A percentile compares a stretch with the other conserved stretches of the same genome.
Evolutionary conservation across 208 protist species (phyloP).

Genomic region (Eutreptiella sp.): DNA sequence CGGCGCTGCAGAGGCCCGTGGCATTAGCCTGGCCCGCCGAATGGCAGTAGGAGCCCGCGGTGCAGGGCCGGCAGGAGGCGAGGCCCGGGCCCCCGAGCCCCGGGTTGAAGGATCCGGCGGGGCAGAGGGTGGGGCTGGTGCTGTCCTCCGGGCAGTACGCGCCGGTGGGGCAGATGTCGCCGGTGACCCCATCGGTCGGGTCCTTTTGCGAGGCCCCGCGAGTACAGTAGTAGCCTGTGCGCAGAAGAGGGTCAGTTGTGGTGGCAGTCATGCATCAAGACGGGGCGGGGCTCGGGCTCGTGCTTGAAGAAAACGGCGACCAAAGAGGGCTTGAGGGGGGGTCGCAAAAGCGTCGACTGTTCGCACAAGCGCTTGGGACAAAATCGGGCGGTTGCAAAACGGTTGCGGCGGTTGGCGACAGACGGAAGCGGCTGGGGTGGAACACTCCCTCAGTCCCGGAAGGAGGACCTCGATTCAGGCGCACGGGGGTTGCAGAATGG

Average conservation of each 20-base stretch:
- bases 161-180: conserved; percentile 34
- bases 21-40: conserved; percentile 17
- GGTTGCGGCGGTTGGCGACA: no score
- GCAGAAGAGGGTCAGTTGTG: no score
- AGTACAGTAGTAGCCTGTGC: conserved; percentile 39
- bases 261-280: no score
- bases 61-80: conserved; percentile 33
- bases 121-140: conserved; percentile 29
- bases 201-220: not conserved
- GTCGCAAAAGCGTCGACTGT: not conserved
- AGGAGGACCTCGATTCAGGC: conserved; percentile 25
- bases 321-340: conserved; percentile 4
- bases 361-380: no score
- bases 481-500: not conserved
- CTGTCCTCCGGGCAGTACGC: conserved; percentile 42
- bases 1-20: conserved; percentile 12
- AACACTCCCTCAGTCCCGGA: no score
- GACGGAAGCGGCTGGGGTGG: no score
- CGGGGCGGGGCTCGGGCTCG: not conserved
- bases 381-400: no score
- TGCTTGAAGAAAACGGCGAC: conserved; percentile 28
- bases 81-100: conserved; percentile 2
- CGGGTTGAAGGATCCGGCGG: conserved; percentile 31
- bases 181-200: conserved; percentile 18
- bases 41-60: conserved; percentile 36